phyloP scores from a whole-genome alignment of 2,329 filamentous ascomycete species.

The Elsinoe necatrix region DNA sequence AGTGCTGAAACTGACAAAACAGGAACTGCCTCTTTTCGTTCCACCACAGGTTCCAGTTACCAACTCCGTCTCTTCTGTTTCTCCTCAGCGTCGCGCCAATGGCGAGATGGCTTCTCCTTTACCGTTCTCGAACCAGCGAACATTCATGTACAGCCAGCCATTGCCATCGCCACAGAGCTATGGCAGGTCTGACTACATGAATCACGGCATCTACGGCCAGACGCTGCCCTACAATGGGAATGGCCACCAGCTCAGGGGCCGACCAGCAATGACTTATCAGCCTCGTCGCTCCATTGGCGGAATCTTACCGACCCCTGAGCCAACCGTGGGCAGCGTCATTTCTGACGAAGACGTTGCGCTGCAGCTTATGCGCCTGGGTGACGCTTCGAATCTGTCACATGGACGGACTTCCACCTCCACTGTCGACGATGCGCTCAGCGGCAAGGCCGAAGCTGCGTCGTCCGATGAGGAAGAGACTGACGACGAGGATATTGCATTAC shows the following conservation, averaged over 20 bases:
- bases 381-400: slow-evolving; percentile 87
- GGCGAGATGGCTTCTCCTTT: slow-evolving; percentile 50
- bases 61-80: slow-evolving; percentile 95
- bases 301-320: slow-evolving; percentile 84
- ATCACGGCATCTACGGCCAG: slow-evolving; percentile 12
- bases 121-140: slow-evolving; percentile 70
- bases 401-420: slow-evolving; percentile 90
- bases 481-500: slow-evolving; percentile 55
- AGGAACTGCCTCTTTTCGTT: slow-evolving; percentile 94
- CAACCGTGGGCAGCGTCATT: slow-evolving; percentile 93
- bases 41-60: slow-evolving; percentile 88
- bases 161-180: slow-evolving; percentile 81
- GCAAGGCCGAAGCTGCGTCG: slow-evolving; percentile 73
- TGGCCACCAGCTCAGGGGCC: slow-evolving; percentile 51
- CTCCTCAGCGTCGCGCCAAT: slow-evolving; percentile 73
- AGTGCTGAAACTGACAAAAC: slow-evolving; percentile 19
- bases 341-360: slow-evolving; percentile 97
- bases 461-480: slow-evolving; percentile 63
- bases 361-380: slow-evolving; percentile 90
- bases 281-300: slow-evolving; percentile 42
- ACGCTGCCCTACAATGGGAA: slow-evolving; percentile 13
- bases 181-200: slow-evolving; percentile 32
- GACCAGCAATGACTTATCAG: slow-evolving; percentile 36
- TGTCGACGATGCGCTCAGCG: slow-evolving; percentile 86
- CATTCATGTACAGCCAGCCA: slow-evolving; percentile 67